Evolutionary conservation across 225 moss, liverwort and hornwort species (phyloP).

Genomic region (Rhytidiadelphus loreus): DNA sequence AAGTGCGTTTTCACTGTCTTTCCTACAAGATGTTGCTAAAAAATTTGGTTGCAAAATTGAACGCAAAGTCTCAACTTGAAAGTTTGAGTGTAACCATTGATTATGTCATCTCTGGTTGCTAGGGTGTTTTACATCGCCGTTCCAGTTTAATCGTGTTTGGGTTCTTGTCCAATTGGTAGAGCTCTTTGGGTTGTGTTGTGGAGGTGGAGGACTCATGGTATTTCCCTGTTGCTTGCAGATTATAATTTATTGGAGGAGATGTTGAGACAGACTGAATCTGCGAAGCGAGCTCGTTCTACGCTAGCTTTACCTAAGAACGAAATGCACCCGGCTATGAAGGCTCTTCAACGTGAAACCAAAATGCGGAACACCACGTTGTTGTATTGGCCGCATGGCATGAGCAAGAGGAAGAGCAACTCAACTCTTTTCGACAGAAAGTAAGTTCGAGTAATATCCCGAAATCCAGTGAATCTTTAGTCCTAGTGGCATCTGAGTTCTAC

Average conservation of each 20-base stretch:
- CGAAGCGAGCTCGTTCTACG: slow-evolving; percentile 56
- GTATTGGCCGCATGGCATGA: slow-evolving; percentile 75
- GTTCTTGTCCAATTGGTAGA: too few species aligned
- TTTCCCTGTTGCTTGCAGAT: slow-evolving; percentile 17
- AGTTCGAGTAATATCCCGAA: background rate
- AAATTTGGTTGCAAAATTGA: too few species aligned
- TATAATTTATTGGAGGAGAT: slow-evolving; percentile 88
- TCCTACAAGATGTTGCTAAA: too few species aligned
- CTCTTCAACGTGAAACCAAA: slow-evolving; percentile 64
- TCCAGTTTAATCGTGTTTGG: too few species aligned
- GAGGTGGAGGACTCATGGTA: background rate
- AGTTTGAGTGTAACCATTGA: too few species aligned
- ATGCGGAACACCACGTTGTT: slow-evolving; percentile 50
- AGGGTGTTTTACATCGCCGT: too few species aligned
- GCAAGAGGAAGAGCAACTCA: slow-evolving; percentile 69
- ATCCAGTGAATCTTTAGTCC: background rate
- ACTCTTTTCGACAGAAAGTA: slow-evolving; percentile 67
- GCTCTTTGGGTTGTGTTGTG: too few species aligned
- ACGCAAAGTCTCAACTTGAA: too few species aligned
- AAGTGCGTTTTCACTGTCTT: too few species aligned
- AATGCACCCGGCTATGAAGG: slow-evolving; percentile 44
- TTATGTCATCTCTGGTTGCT: too few species aligned
- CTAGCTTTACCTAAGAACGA: slow-evolving; percentile 24
- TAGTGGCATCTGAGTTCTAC: background rate
- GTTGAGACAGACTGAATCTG: slow-evolving; percentile 71